phyloP scores from a whole-genome alignment of 1,284 basidiomycete genomes.

The Polyporus tsugae region DNA sequence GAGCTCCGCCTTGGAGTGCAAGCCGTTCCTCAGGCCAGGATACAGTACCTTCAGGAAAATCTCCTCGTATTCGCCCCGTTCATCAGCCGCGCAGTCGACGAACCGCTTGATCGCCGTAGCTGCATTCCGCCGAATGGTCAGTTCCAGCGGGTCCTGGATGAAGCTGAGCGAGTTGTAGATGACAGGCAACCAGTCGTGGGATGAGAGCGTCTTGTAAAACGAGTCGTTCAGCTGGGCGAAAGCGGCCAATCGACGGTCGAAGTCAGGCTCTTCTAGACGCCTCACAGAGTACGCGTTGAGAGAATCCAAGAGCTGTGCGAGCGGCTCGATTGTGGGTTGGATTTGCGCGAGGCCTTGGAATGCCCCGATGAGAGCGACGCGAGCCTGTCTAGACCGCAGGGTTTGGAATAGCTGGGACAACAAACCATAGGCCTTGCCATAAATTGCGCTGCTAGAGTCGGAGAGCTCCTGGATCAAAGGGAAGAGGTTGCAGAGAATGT shows the following conservation, averaged over 20 bases:
- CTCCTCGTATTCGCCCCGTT: conserved; percentile 54
- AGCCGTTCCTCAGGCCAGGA: conserved; percentile 84
- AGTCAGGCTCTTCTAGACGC: conserved; percentile 93
- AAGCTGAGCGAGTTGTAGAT: conserved; percentile 88
- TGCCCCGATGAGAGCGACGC: conserved; percentile 71
- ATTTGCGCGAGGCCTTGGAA: conserved; percentile 68
- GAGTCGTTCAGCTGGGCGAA: conserved; percentile 82
- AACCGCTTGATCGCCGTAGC: conserved; percentile 83
- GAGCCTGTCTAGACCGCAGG: conserved; percentile 74
- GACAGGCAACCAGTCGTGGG: conserved; percentile 83
- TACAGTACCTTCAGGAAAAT: conserved; percentile 77
- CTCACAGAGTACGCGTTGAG: conserved; percentile 90
- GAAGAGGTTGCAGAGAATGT: conserved; percentile 79
- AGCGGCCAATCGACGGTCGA: conserved; percentile 85
- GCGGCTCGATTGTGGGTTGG: conserved; percentile 54
- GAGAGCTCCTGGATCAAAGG: conserved; percentile 76
- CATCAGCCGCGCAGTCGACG: conserved; percentile 63
- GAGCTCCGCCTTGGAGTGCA: conserved; percentile 86
- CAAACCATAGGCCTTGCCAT: conserved; percentile 68
- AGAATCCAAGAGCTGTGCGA: conserved; percentile 68
- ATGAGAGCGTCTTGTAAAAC: conserved; percentile 57
- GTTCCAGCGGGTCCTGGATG: conserved; percentile 90
- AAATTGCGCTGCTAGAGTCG: conserved; percentile 58
- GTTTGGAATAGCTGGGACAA: conserved; percentile 82
- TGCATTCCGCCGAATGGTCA: conserved; percentile 89